Evolutionary conservation across 2,329 filamentous ascomycete species (phyloP).

Genomic region (Fusarium devonianum): DNA sequence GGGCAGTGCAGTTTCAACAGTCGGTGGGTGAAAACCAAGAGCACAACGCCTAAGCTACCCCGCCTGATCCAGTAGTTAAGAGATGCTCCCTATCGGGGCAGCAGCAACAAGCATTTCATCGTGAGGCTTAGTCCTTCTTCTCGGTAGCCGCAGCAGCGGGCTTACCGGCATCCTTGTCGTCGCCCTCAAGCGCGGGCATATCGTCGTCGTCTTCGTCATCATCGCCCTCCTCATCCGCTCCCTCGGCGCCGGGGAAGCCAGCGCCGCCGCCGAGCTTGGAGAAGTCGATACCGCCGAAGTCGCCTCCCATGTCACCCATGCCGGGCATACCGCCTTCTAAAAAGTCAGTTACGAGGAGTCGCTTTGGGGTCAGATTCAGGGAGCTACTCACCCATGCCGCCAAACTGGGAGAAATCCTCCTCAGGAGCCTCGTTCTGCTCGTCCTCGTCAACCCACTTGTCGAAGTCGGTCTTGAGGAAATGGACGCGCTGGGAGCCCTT

Average conservation of each 20-base stretch:
- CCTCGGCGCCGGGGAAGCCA: slow-evolving; percentile 63
- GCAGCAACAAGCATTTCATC: slow-evolving; percentile 23
- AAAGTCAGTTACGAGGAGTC: slow-evolving; percentile 7
- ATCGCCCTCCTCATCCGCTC: slow-evolving; percentile 56
- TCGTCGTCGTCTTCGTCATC: slow-evolving; percentile 76
- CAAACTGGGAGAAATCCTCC: slow-evolving; percentile 76
- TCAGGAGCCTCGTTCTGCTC: slow-evolving; percentile 92
- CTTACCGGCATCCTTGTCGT: slow-evolving; percentile 51
- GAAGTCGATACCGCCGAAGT: slow-evolving; percentile 91
- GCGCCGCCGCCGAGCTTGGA: slow-evolving; percentile 77
- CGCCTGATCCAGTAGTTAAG: slow-evolving; percentile 33
- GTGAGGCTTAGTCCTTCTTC: slow-evolving; percentile 48
- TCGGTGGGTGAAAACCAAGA: slow-evolving; percentile 33
- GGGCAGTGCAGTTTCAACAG: slow-evolving; percentile 28
- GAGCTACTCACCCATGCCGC: slow-evolving; percentile 70
- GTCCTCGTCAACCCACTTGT: slow-evolving; percentile 99
- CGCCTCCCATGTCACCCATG: slow-evolving; percentile 63
- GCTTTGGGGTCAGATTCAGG: neutral
- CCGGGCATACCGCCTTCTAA: slow-evolving; percentile 59
- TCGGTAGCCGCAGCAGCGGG: slow-evolving; percentile 42
- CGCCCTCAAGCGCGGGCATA: slow-evolving; percentile 82
- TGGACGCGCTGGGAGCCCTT: slow-evolving; percentile 91
- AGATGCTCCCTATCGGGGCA: slow-evolving; percentile 29
- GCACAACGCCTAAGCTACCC: slow-evolving; percentile 39
- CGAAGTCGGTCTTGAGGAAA: slow-evolving; percentile 98